These are phyloP conservation scores for Lophium mytilinum DNA, from an alignment of 495 filamentous ascomycete genomes.

Conservation along the genomic window DNA sequence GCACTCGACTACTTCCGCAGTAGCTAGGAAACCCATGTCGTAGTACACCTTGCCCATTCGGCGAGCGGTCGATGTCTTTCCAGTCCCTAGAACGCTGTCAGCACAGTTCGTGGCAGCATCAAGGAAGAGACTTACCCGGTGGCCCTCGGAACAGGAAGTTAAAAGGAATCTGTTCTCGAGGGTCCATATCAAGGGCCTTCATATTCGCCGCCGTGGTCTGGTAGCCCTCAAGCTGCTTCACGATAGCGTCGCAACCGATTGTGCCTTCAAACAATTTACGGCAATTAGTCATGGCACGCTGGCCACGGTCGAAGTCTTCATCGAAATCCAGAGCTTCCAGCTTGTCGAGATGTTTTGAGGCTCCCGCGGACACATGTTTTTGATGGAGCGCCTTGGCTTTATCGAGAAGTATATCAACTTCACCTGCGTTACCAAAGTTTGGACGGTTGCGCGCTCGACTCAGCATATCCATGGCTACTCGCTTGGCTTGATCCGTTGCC, in stretches of 20 bases:
- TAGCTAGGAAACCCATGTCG: conserved; percentile 44
- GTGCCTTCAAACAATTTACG: conserved; percentile 54
- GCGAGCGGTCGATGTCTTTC: conserved; percentile 64
- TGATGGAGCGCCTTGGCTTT: conserved; percentile 53
- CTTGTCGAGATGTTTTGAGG: conserved; percentile 1
- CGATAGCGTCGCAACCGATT: conserved; percentile 56
- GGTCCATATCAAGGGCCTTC: conserved; percentile 46
- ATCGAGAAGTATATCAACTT: conserved; percentile 59
- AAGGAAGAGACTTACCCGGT: conserved; percentile 41
- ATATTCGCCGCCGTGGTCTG: conserved; percentile 46
- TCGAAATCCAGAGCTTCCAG: conserved; percentile 65
- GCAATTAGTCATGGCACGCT: conserved; percentile 44
- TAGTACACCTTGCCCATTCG: conserved; percentile 69
- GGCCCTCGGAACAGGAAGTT: conserved; percentile 59
- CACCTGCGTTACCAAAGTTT: conserved; percentile 55
- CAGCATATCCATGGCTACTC: conserved; percentile 44
- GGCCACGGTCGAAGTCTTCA: conserved; percentile 50
- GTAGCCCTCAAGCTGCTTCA: conserved; percentile 53
- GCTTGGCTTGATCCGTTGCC: conserved; percentile 36
- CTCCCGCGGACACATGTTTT: conserved; percentile 33
- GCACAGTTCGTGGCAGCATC: not conserved
- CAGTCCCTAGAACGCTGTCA: conserved; percentile 45
- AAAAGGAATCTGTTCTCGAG: conserved; percentile 48
- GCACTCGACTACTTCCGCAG: conserved; percentile 33
- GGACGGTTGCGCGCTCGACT: conserved; percentile 45